Evolutionary conservation across 164 flowering plant species (phyloP).

Genomic region (Chimonanthus praecox): DNA sequence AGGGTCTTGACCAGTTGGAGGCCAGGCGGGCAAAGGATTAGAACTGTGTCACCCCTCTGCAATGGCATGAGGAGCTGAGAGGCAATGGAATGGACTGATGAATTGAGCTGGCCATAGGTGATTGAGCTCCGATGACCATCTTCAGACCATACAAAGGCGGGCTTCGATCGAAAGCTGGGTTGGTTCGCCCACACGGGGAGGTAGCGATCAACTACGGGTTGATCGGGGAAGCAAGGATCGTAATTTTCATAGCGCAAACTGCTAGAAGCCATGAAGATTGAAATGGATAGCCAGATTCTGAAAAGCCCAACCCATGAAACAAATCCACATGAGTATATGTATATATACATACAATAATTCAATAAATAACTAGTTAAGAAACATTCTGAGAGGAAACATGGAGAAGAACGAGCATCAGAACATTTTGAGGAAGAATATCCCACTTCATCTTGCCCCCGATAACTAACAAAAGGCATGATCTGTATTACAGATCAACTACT

Average conservation of each 20-base stretch:
- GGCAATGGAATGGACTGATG: constrained; percentile 37
- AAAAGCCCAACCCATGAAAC: too few species aligned
- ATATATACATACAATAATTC: not conserved
- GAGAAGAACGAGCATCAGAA: not conserved
- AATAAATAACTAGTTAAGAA: not conserved
- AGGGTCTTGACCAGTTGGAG: constrained; percentile 55
- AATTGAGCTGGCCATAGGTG: constrained; percentile 45
- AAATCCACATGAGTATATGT: not conserved
- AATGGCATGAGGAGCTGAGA: constrained; percentile 25
- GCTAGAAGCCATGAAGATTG: not conserved
- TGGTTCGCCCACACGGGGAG: constrained; percentile 59
- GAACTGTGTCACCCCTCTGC: constrained; percentile 48
- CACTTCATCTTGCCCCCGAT: not conserved
- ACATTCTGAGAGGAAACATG: not conserved
- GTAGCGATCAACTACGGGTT: constrained; percentile 66
- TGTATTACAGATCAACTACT: not conserved
- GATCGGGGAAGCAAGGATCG: constrained; percentile 73
- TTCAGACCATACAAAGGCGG: constrained; percentile 62
- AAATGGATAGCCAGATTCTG: too few species aligned
- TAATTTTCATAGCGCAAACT: constrained; percentile 43
- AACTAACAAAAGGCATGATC: not conserved
- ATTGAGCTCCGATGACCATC: constrained; percentile 29
- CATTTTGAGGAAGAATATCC: constrained; percentile 3
- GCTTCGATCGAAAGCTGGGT: constrained; percentile 46
- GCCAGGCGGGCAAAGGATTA: constrained; percentile 59